Evolutionary conservation across 805 yeast species (phyloP), one percentile per base, ranked within the genome.

Genomic region (Cyberlindnera maclurae): DNA sequence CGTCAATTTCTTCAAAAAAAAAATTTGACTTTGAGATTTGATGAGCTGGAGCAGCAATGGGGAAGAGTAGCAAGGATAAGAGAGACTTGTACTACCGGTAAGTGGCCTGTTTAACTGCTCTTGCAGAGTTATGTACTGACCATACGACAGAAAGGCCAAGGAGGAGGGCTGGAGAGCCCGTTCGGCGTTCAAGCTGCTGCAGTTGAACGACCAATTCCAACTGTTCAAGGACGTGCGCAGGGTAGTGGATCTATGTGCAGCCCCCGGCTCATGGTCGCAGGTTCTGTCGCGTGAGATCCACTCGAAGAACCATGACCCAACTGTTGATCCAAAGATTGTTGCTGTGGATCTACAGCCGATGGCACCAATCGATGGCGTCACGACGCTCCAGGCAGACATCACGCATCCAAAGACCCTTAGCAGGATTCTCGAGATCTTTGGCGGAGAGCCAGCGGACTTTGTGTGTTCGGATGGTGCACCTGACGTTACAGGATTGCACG

Each of bases 391-490:
- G 59, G 97, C 97, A 1, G 98, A 93, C 62, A 93, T 93, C 50
- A 93, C 98, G 2, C 97, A 93, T 63, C 97, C 98, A 12, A 77
- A 78, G 54, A 93, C 98, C 0, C 68, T 93, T 37, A 71, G 72
- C 28, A 73, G 69, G 52, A 93, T 93, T 33, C 62, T 85, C 49
- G 82, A 79, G 26, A 71, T 82, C 30, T 93, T 93, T 65, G 95
- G 85, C 16, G 96, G 96, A 29, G 85, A 85, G 49, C 79, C 83
- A 40, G 97, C 97, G 0, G 98, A 93, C 60, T 82, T 90, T 57
- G 96, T 93, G 1, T 87, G 96, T 53, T 82, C 95, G 52, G 97
- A 93, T 59, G 98, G 98, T 41, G 98, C 98, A 0, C 98, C 98
- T 2, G 98, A 93, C 63, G 98, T 93, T 16, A 93, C 98, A 0